Evolutionary conservation across 352 stramenopile genomes (phyloP).

Genomic region (Phytopythium boreale): DNA sequence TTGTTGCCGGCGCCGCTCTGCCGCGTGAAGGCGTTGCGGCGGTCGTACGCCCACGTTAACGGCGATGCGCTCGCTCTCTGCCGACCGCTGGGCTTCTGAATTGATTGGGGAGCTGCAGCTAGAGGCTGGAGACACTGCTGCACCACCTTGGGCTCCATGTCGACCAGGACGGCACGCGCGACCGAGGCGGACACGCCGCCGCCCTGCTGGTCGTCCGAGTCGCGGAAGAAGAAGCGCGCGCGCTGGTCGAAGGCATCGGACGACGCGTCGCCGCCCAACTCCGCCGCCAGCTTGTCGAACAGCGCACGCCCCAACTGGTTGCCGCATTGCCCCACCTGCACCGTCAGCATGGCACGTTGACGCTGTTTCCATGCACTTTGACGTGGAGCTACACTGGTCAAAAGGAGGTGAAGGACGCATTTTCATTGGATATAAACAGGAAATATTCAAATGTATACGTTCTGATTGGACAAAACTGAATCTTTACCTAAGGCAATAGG

Average conservation of each 20-base stretch:
- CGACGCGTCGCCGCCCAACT: conserved; percentile 12
- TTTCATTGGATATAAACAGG: background rate
- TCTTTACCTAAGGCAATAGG: too few relatives aligned
- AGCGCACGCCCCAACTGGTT: conserved; percentile 68
- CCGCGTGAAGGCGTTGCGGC: conserved; percentile 41
- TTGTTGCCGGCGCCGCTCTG: conserved; percentile 81
- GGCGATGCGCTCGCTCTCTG: background rate
- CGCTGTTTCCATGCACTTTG: background rate
- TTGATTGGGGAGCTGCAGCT: background rate
- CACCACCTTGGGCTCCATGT: conserved; percentile 84
- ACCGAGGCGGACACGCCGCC: background rate
- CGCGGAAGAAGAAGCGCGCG: conserved; percentile 30
- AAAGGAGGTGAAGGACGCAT: background rate
- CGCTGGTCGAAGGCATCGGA: conserved; percentile 1
- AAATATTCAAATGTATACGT: too few relatives aligned
- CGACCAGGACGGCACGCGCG: conserved; percentile 70
- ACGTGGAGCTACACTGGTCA: background rate
- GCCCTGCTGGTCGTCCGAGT: background rate
- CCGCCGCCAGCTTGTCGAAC: conserved; percentile 55
- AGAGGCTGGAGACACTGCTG: conserved; percentile 35
- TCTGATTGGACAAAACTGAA: too few relatives aligned
- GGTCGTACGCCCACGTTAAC: conserved; percentile 41
- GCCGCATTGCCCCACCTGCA: conserved; percentile 78
- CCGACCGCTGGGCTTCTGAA: background rate
- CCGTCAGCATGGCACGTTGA: conserved; percentile 55